Evolutionary conservation across 2,329 filamentous ascomycete species (phyloP).

Genomic region (Elsinoe arachidis): DNA sequence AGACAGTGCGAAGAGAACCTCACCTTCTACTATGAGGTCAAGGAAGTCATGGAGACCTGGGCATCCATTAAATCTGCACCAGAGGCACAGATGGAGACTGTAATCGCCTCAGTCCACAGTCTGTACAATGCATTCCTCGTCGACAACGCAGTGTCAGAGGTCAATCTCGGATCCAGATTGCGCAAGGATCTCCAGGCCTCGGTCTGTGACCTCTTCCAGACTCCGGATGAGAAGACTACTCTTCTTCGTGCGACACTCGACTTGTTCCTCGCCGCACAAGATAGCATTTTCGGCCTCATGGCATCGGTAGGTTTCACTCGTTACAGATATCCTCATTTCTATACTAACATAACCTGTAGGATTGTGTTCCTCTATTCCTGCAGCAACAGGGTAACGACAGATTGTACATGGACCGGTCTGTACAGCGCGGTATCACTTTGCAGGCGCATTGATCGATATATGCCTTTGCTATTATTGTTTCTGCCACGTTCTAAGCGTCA

Average conservation of each 20-base stretch:
- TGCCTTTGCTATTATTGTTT: neutral
- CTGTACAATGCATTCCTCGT: neutral
- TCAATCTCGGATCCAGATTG: neutral
- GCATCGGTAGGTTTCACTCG: neutral
- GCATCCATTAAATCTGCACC: neutral
- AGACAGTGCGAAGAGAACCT: neutral
- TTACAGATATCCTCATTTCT: neutral
- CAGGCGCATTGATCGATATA: neutral
- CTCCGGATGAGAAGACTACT: neutral
- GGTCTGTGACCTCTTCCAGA: neutral
- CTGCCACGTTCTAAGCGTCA: conserved; percentile 3
- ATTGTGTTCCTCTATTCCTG: neutral
- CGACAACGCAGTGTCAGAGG: neutral
- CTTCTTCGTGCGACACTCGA: neutral
- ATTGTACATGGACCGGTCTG: neutral
- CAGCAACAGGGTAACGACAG: neutral
- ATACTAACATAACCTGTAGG: neutral
- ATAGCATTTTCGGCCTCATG: neutral
- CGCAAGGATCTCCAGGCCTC: neutral
- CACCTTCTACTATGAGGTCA: neutral
- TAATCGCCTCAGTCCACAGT: neutral
- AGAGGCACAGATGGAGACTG: neutral
- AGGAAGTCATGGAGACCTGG: neutral
- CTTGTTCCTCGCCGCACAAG: neutral
- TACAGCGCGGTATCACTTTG: neutral